Conservation (phyloP, 1,139 yeast species). For the Scheffersomyces quercinus region DNA sequence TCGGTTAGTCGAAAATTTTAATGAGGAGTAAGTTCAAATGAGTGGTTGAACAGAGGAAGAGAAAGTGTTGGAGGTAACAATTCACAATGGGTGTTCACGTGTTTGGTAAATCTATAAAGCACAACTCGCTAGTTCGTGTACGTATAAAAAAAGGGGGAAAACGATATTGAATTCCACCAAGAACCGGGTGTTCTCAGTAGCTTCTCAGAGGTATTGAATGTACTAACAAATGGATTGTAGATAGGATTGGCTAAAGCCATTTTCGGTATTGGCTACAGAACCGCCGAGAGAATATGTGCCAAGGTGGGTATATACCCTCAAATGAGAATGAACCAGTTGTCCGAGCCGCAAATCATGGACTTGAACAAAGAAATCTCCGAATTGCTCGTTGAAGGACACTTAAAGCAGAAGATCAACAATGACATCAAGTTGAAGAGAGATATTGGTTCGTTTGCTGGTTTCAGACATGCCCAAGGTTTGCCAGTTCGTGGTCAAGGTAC, state of each 20-base stretch:
- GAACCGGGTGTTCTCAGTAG: no score
- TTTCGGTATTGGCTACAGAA: conserved; percentile 78
- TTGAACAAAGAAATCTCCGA: conserved; percentile 85
- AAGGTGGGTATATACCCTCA: conserved; percentile 87
- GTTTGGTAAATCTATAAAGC: conserved; percentile 70
- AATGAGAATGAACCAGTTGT: conserved; percentile 91
- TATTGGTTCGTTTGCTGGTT: conserved; percentile 86
- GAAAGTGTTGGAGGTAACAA: no score
- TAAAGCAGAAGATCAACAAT: conserved; percentile 73
- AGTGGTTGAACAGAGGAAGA: no score
- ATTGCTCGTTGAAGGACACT: conserved; percentile 82
- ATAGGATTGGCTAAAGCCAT: conserved; percentile 79
- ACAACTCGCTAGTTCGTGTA: conserved; percentile 43
- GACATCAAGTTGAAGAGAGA: conserved; percentile 79
- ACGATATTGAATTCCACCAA: no score
- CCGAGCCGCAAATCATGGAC: conserved; percentile 84
- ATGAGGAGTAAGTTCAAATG: no score
- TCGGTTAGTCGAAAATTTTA: not conserved
- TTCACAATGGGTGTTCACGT: conserved; percentile 68
- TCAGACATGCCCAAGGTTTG: conserved; percentile 82
- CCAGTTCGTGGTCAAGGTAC: conserved; percentile 97
- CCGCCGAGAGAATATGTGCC: conserved; percentile 81
- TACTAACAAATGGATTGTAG: conserved; percentile 24
- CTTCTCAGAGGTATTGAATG: not conserved
- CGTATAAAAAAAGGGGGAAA: conserved; percentile 16